These are phyloP conservation scores for Entomortierella beljakovae DNA, from an alignment of 192 early-diverging fungal genomes.

Conservation along the genomic window DNA sequence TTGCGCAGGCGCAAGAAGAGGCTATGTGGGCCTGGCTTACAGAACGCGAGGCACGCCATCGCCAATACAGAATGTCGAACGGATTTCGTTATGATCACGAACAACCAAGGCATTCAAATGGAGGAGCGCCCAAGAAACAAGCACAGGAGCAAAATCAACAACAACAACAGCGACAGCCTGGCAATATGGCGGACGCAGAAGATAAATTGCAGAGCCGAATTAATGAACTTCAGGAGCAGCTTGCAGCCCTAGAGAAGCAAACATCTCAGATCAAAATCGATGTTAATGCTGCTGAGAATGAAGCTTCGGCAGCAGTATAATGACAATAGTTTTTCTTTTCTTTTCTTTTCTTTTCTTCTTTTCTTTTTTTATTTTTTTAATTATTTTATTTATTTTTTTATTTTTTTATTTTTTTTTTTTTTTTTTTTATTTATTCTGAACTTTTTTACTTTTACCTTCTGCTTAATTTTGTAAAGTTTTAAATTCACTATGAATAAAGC, in stretches of 20 bases:
- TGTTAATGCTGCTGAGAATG: conserved; percentile 3
- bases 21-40: conserved; percentile 55
- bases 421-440: background rate
- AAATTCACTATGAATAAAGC: conserved; percentile 66
- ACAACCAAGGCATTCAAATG: background rate
- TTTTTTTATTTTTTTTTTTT: background rate
- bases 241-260: conserved; percentile 24
- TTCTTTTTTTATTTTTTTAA: too few relatives aligned
- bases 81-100: background rate
- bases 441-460: background rate
- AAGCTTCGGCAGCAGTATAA: too few relatives aligned
- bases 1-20: conserved; percentile 37
- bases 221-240: conserved; percentile 23
- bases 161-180: background rate
- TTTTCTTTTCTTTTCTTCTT: too few relatives aligned
- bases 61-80: conserved; percentile 12
- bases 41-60: conserved; percentile 41
- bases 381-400: background rate
- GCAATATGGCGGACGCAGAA: conserved; percentile 9
- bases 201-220: conserved; percentile 27
- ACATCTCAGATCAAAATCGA: conserved; percentile 3
- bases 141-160: background rate
- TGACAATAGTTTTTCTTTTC: too few relatives aligned
- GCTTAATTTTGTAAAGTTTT: background rate
- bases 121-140: background rate